phyloP scores from a whole-genome alignment of 108 stramenopile genomes.

The Poteriospumella lacustris region DNA sequence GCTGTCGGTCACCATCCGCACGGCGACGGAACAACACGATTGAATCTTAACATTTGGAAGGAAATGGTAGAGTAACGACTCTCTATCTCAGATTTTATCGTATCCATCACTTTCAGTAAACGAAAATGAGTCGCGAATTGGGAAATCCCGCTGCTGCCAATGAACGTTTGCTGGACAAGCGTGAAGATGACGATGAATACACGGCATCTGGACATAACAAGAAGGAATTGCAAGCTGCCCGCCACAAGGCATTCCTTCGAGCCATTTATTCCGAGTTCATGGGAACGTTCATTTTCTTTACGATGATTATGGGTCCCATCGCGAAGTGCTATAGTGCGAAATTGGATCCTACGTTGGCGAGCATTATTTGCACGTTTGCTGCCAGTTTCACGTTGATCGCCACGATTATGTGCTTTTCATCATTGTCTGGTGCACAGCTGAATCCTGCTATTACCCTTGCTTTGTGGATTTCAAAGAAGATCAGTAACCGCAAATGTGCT shows the following conservation, averaged over 20 bases:
- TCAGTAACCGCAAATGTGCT: conserved; percentile 1
- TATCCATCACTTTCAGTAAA: too few relatives aligned
- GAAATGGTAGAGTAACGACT: too few relatives aligned
- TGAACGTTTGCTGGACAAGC: too few relatives aligned
- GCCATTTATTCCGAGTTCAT: background rate
- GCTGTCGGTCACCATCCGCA: too few relatives aligned
- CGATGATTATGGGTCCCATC: background rate
- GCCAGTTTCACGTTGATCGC: background rate
- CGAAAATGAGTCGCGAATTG: too few relatives aligned
- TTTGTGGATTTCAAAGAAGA: background rate
- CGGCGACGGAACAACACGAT: too few relatives aligned
- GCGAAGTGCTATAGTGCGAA: background rate
- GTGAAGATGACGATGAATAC: too few relatives aligned
- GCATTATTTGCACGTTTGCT: background rate
- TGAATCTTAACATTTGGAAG: too few relatives aligned
- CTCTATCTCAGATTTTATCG: too few relatives aligned
- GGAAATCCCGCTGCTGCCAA: too few relatives aligned
- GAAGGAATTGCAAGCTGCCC: too few relatives aligned
- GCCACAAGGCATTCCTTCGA: background rate
- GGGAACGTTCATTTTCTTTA: background rate
- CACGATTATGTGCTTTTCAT: background rate
- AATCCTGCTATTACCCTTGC: conserved; percentile 1
- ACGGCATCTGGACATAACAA: too few relatives aligned
- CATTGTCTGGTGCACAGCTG: background rate
- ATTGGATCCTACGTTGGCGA: background rate